phyloP scores from a whole-genome alignment of 257 asterid species.

The Lithospermum erythrorhizon region DNA sequence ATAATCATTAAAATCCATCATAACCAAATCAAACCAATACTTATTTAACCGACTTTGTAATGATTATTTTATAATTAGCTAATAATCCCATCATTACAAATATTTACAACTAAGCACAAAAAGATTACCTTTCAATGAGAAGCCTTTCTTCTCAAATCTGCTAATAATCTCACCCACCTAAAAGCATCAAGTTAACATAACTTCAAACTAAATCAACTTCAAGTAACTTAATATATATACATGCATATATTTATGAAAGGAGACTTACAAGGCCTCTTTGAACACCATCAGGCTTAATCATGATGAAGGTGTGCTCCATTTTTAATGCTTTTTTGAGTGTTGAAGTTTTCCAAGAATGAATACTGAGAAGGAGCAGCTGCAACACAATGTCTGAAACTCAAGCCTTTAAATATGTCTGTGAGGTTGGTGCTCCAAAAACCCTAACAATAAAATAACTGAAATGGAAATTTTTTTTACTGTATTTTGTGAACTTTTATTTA shows the following conservation, averaged over 20 bases:
- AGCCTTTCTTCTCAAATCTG: constrained; percentile 92
- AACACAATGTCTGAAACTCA: no score
- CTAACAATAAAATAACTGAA: no score
- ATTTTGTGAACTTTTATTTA: no score
- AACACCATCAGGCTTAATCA: constrained; percentile 99
- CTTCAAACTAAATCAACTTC: not conserved
- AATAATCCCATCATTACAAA: no score
- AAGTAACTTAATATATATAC: not conserved
- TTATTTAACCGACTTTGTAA: no score
- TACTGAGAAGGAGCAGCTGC: no score
- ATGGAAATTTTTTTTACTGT: no score
- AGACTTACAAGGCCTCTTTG: constrained; percentile 81
- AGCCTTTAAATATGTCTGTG: no score
- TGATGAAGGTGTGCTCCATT: constrained; percentile 97
- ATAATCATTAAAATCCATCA: not conserved
- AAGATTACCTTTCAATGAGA: constrained; percentile 68
- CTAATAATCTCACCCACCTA: constrained; percentile 93
- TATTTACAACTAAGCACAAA: not conserved
- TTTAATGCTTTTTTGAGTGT: not conserved
- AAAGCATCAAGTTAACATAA: constrained; percentile 3
- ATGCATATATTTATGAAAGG: not conserved
- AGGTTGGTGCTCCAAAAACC: no score
- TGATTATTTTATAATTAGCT: not conserved
- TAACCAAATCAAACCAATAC: not conserved
- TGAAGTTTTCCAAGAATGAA: not conserved